Conservation (phyloP, 768 basidiomycete genomes). For the Pleurotus citrinopileatus region DNA sequence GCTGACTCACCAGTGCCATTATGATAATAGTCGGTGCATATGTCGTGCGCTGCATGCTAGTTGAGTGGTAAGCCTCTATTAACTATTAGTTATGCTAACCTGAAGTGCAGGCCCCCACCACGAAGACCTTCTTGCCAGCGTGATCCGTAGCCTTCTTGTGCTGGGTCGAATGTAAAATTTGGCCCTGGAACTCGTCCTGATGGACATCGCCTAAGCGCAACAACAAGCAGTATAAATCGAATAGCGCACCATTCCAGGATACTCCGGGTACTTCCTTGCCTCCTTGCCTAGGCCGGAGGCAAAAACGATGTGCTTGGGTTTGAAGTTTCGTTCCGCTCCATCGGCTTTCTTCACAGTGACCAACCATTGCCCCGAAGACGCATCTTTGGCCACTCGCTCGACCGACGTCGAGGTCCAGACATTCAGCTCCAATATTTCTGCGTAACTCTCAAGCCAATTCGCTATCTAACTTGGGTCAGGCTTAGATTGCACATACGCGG, state of each 20-base stretch:
- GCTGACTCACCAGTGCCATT: conserved; percentile 38
- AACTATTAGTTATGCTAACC: conserved; percentile 19
- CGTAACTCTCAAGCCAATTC: conserved; percentile 60
- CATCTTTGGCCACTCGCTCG: conserved; percentile 26
- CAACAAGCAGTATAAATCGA: neutral
- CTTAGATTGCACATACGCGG: conserved; percentile 13
- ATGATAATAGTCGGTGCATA: conserved; percentile 38
- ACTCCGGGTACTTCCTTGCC: conserved; percentile 39
- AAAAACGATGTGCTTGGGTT: conserved; percentile 49
- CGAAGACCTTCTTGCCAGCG: conserved; percentile 56
- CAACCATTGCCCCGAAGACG: conserved; percentile 32
- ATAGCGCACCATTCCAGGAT: conserved; percentile 37
- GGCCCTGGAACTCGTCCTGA: conserved; percentile 47
- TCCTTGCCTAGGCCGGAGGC: conserved; percentile 52
- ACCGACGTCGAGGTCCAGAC: conserved; percentile 46
- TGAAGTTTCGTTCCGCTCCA: conserved; percentile 30
- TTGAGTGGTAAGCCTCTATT: neutral
- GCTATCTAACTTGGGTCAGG: conserved; percentile 36
- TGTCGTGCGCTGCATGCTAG: conserved; percentile 36
- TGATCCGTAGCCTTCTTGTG: conserved; percentile 45
- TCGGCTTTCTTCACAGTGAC: conserved; percentile 32
- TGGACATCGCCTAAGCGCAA: neutral
- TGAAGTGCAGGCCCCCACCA: conserved; percentile 63
- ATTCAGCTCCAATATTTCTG: conserved; percentile 46
- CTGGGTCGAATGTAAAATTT: conserved; percentile 47